These are phyloP conservation scores for Malassezia obtusa DNA, from an alignment of 1,284 basidiomycete species.

Conservation along the genomic window DNA sequence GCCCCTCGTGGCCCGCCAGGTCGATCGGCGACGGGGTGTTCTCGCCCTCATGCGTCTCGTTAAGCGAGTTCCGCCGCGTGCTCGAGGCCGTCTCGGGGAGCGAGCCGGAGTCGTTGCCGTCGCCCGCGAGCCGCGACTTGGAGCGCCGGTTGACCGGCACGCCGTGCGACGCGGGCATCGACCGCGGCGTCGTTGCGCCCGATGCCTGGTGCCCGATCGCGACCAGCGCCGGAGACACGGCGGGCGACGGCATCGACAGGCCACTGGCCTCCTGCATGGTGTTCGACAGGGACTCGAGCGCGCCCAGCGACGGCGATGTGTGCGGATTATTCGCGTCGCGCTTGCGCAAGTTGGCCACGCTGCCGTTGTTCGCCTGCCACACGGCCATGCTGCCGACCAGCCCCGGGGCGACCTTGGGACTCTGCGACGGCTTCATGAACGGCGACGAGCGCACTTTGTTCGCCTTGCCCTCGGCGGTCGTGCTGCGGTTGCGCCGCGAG, in stretches of 20 bases:
- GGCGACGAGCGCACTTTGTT: constrained; percentile 42
- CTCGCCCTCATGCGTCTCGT: neutral
- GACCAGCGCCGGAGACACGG: constrained; percentile 1
- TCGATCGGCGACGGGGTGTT: constrained; percentile 37
- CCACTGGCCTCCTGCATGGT: constrained; percentile 14
- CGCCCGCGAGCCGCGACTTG: neutral
- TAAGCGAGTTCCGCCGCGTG: neutral
- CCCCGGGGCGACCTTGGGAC: constrained; percentile 6
- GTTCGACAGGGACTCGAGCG: constrained; percentile 12
- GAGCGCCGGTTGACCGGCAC: neutral
- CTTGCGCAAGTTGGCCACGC: neutral
- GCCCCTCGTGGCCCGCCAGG: constrained; percentile 7
- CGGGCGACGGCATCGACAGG: constrained; percentile 11
- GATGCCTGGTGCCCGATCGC: neutral
- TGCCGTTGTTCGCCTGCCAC: neutral
- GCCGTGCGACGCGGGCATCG: neutral
- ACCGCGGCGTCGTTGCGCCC: neutral
- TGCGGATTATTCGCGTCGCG: neutral
- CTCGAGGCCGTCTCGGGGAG: neutral
- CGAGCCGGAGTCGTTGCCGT: neutral
- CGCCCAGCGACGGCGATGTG: constrained; percentile 13
- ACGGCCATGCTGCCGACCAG: neutral
- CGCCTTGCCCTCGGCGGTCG: constrained; percentile 32
- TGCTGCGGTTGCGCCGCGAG: constrained; percentile 28
- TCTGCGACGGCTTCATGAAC: constrained; percentile 37